These are phyloP conservation scores for Cucumis hystrix DNA, from an alignment of 306 rosid species.

Conservation along the genomic window DNA sequence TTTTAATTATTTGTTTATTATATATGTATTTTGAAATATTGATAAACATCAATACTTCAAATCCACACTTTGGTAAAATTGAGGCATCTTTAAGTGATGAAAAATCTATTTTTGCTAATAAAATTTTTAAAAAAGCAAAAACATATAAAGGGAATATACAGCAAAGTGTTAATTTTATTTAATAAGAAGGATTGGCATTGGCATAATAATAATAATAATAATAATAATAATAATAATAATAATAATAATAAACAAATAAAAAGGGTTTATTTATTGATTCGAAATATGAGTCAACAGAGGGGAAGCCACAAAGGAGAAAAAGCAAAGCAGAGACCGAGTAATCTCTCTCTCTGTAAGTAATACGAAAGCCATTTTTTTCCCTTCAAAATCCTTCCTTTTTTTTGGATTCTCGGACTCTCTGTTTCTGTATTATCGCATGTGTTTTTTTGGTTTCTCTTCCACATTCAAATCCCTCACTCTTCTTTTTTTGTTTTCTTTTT, in stretches of 20 bases:
- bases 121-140: no score
- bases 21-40: no score
- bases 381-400: background rate
- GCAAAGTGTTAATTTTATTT: background rate
- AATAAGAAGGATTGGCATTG: background rate
- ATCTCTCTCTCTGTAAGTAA: constrained; percentile 14
- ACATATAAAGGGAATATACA: background rate
- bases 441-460: background rate
- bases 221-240: no score
- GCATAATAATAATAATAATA: background rate
- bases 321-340: constrained; percentile 6
- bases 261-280: background rate
- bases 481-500: background rate
- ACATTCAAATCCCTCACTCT: background rate
- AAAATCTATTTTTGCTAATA: no score
- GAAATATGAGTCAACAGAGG: constrained; percentile 23
- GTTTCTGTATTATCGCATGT: background rate
- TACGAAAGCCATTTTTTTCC: background rate
- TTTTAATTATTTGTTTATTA: no score
- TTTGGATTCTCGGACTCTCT: background rate
- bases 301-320: constrained; percentile 15
- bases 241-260: no score
- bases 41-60: no score
- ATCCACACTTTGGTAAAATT: no score
- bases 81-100: no score